Evolutionary conservation across 768 basidiomycete genomes (phyloP), one percentile per base, ranked within the genome.

Genomic region (Xerocomus potaroensis): DNA sequence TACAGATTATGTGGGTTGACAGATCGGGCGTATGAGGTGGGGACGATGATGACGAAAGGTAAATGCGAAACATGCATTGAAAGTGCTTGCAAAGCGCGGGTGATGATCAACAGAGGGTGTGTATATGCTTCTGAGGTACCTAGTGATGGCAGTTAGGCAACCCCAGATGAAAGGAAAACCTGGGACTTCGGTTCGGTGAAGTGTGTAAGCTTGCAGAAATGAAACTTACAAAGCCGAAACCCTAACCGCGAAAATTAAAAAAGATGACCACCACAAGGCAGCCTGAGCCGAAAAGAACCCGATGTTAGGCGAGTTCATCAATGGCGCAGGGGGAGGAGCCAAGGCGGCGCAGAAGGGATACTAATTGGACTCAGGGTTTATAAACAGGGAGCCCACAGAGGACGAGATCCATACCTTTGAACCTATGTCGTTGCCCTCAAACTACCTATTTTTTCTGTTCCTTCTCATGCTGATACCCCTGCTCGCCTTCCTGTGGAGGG

Each of bases 361-460:
- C 32, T 16, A 42, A 36, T 32, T 29, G 22, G 9, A 26, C 29
- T 16, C 40, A 8, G 40, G 10, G 43, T 9, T 48, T 59, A 61
- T 61, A 58, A 58, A 15, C n/a, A 36, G 34, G 5, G 21, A 16
- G 27, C 21, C n/a, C n/a, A n/a, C 14, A 7, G 43, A 14, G 8
- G 12, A 34, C 8, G 21, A 15, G 3, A 22, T 18, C 26, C 14
- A 33, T 43, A 49, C 49, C 51, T 37, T 19, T 40, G 14, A 32
- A 16, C 39, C 10, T 2, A 62, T 60, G 53, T 21, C 30, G 30
- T 41, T 24, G 34, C 24, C 47, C 2, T 32, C 41, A 22, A 50
- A 48, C 4, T n/a, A 33, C 32, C 44, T 53, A 19, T 62, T 51
- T 44, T 38, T 62, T 27, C 26, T 61, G 30, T 51, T 53, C 31